phyloP scores from a whole-genome alignment of 2,329 filamentous ascomycete genomes.

The Ceratocystis ficicola region DNA sequence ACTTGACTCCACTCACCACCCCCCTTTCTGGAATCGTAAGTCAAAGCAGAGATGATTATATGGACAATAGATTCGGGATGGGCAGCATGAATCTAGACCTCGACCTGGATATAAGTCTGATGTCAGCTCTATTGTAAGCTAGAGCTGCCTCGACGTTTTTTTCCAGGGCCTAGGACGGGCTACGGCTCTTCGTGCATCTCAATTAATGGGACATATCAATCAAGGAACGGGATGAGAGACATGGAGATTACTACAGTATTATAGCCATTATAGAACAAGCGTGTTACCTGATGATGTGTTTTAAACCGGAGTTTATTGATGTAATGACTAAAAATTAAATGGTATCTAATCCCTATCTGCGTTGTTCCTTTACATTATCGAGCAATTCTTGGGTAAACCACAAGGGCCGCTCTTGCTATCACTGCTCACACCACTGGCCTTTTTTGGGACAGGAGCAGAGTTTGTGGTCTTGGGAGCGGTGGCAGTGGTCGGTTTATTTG shows the following conservation, averaged over 20 bases:
- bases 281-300: neutral
- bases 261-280: neutral
- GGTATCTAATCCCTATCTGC: conserved; percentile 14
- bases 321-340: conserved; percentile 17
- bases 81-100: neutral
- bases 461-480: conserved; percentile 23
- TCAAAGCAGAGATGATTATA: no score
- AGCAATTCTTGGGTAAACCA: conserved; percentile 45
- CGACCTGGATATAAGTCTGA: neutral
- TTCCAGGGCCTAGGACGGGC: no score
- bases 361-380: conserved; percentile 19
- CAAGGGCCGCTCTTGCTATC: conserved; percentile 57
- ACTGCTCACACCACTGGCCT: conserved; percentile 31
- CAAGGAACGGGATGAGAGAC: no score
- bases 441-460: conserved; percentile 16
- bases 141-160: neutral
- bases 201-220: no score
- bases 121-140: neutral
- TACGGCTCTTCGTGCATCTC: no score
- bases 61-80: neutral
- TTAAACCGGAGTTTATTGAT: neutral
- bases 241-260: no score
- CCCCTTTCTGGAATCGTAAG: neutral
- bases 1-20: neutral
- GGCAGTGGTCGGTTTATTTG: neutral